These are phyloP conservation scores for Leccinum huronense DNA, from an alignment of 1,284 basidiomycete genomes.

Conservation along the genomic window DNA sequence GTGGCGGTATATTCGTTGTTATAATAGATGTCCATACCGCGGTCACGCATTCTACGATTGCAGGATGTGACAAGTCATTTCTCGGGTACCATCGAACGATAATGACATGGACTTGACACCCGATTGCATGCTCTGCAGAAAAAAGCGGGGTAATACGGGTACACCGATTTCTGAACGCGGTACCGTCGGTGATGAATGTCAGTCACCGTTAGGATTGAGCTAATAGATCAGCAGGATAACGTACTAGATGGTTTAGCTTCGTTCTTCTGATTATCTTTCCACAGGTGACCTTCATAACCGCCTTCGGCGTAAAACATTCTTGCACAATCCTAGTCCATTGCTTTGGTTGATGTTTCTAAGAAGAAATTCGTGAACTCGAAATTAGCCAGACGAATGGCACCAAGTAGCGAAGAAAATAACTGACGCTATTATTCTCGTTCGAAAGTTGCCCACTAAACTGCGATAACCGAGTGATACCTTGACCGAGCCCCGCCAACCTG, in stretches of 20 bases:
- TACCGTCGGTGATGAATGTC: conserved; percentile 14
- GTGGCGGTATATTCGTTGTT: conserved; percentile 71
- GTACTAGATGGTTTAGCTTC: conserved; percentile 79
- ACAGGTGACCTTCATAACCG: conserved; percentile 73
- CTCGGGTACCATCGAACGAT: conserved; percentile 67
- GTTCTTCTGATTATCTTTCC: conserved; percentile 72
- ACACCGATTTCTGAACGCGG: conserved; percentile 61
- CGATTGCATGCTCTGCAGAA: conserved; percentile 75
- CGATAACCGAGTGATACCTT: conserved; percentile 57
- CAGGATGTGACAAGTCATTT: conserved; percentile 52
- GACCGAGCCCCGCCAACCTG: conserved; percentile 48
- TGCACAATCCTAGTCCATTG: conserved; percentile 64
- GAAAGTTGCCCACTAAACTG: conserved; percentile 65
- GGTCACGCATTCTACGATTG: conserved; percentile 61
- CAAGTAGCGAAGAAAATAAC: conserved; percentile 20
- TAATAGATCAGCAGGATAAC: conserved; percentile 28
- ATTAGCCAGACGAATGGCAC: conserved; percentile 5
- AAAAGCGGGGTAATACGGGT: conserved; percentile 76
- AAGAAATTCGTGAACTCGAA: conserved; percentile 14
- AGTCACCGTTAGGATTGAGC: conserved; percentile 4
- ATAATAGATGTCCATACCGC: conserved; percentile 76
- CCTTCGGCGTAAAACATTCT: conserved; percentile 64
- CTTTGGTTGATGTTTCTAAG: conserved; percentile 56
- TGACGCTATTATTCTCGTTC: conserved; percentile 48
- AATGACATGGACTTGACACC: conserved; percentile 76